Conservation (phyloP, 2,329 filamentous ascomycete genomes). For the Erysiphe pulchra region DNA sequence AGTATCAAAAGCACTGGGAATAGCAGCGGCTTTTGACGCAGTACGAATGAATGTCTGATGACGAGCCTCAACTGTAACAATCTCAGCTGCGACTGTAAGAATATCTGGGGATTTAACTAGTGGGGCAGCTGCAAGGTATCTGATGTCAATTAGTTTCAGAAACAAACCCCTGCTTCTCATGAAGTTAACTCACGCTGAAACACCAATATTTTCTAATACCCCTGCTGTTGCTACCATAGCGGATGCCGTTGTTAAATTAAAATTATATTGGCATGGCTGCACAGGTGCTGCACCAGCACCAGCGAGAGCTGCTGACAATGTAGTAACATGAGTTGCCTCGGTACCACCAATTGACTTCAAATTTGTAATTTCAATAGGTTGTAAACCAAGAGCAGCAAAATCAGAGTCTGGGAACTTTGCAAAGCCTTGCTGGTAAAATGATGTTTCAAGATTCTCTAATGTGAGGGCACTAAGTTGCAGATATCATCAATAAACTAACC, state of each 20-base stretch:
- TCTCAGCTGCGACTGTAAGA: conserved; percentile 39
- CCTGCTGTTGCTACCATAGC: conserved; percentile 44
- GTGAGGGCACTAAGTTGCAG: conserved; percentile 31
- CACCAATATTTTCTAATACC: conserved; percentile 46
- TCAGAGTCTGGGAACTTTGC: conserved; percentile 35
- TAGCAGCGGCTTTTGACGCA: conserved; percentile 28
- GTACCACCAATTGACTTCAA: conserved; percentile 34
- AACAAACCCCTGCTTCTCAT: not conserved
- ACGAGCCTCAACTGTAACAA: conserved; percentile 46
- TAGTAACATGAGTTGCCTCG: conserved; percentile 34
- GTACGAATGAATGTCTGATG: conserved; percentile 49
- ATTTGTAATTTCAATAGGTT: conserved; percentile 26
- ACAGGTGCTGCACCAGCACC: conserved; percentile 38
- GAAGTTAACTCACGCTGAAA: conserved; percentile 30
- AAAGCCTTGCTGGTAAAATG: conserved; percentile 49
- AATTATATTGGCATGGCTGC: conserved; percentile 45
- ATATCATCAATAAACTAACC: not conserved
- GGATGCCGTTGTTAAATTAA: conserved; percentile 36
- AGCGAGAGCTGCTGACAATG: conserved; percentile 32
- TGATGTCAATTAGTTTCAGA: conserved; percentile 2
- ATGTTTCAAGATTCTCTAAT: conserved; percentile 47
- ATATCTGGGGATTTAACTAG: conserved; percentile 32
- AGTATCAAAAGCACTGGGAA: conserved; percentile 45
- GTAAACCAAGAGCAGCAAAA: conserved; percentile 36
- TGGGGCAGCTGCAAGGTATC: conserved; percentile 40